Evolutionary conservation across 2,329 filamentous ascomycete species (phyloP).

Genomic region (Ophiobolus disseminans): DNA sequence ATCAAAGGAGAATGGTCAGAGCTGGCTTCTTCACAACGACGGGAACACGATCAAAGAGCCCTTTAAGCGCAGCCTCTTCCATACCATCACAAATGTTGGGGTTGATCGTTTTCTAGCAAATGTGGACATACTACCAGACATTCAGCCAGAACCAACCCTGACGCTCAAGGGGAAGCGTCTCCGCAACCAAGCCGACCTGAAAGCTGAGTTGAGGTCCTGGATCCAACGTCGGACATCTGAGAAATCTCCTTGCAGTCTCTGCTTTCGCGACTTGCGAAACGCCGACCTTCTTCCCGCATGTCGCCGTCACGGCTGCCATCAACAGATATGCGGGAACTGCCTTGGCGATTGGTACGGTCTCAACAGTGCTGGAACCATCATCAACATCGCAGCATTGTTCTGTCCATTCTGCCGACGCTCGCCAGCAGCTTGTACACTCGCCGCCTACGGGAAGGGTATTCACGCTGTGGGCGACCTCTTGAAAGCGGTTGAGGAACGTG

Average conservation of each 20-base stretch:
- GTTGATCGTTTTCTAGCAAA: slow-evolving; percentile 45
- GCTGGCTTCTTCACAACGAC: slow-evolving; percentile 56
- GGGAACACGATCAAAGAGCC: slow-evolving; percentile 44
- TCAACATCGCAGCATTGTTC: slow-evolving; percentile 58
- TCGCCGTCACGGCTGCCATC: slow-evolving; percentile 54
- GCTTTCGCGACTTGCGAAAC: no score
- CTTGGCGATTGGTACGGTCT: slow-evolving; percentile 56
- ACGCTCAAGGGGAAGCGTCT: slow-evolving; percentile 46
- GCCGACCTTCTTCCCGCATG: no score
- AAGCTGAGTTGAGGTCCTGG: no score
- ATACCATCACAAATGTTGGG: slow-evolving; percentile 31
- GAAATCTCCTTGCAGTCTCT: no score
- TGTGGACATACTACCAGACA: slow-evolving; percentile 50
- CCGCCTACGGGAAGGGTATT: slow-evolving; percentile 46
- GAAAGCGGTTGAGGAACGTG: slow-evolving; percentile 51
- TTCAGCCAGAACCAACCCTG: slow-evolving; percentile 23
- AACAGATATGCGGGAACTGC: slow-evolving; percentile 55
- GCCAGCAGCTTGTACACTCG: slow-evolving; percentile 50
- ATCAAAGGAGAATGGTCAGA: slow-evolving; percentile 50
- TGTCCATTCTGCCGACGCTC: slow-evolving; percentile 61
- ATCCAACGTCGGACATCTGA: no score
- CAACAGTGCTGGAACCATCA: slow-evolving; percentile 53
- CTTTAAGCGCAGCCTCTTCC: slow-evolving; percentile 53
- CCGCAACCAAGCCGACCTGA: no score
- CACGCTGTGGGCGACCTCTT: slow-evolving; percentile 49